Conservation (phyloP, 1,284 basidiomycete genomes). For the Cryptococcus sp. region DNA sequence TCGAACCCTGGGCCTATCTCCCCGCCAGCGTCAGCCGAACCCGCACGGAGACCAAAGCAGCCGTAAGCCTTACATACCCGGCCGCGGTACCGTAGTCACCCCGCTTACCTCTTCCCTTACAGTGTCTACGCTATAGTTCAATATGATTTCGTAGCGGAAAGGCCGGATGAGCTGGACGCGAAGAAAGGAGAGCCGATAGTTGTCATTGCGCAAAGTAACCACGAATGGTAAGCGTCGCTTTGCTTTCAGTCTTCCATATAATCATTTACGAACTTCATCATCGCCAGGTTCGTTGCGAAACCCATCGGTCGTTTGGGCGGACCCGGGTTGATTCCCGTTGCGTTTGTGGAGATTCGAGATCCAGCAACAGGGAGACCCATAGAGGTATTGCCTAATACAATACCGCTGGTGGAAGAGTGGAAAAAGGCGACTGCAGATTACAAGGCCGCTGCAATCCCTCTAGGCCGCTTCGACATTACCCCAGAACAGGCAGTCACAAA, state of each 20-base stretch:
- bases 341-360: constrained; percentile 95
- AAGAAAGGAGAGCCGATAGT: constrained; percentile 92
- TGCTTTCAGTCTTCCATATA: constrained; percentile 9
- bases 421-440: constrained; percentile 92
- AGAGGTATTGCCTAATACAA: constrained; percentile 69
- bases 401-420: constrained; percentile 98
- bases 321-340: constrained; percentile 93
- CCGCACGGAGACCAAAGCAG: constrained; percentile 18
- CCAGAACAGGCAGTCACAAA: constrained; percentile 50
- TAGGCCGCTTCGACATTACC: constrained; percentile 80
- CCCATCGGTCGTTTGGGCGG: constrained; percentile 91
- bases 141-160: constrained; percentile 92
- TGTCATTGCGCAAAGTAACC: constrained; percentile 56
- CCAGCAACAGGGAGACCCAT: constrained; percentile 74
- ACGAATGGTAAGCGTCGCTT: constrained; percentile 51
- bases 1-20: constrained; percentile 11
- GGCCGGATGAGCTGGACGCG: constrained; percentile 93
- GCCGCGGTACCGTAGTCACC: not conserved
- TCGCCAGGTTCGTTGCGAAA: constrained; percentile 66
- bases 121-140: constrained; percentile 83
- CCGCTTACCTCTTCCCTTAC: not conserved
- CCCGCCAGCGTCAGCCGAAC: constrained; percentile 15
- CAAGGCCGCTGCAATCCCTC: constrained; percentile 92
- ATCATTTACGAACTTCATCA: not conserved
- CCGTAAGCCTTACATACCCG: constrained; percentile 19